A percentile compares a stretch with the other conserved stretches of the same genome.
These are phyloP conservation scores for Cryptosporidium ryanae DNA, from an alignment of 169 alveolate genomes.

Conservation along the genomic window DNA sequence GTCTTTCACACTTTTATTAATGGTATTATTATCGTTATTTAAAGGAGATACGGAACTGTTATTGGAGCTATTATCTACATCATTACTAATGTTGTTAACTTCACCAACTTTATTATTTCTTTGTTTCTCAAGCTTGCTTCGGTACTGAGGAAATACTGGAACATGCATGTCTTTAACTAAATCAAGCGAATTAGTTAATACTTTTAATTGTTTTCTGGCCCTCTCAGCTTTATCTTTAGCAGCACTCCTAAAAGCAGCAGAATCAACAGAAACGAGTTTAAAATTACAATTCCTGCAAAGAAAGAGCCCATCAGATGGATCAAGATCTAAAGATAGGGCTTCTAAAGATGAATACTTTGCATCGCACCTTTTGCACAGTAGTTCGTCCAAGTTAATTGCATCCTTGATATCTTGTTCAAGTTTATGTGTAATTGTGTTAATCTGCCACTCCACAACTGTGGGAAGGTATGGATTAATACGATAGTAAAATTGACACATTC, in stretches of 20 bases:
- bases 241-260: conserved; percentile 59
- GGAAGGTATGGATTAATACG: conserved; percentile 69
- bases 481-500: conserved; percentile 20
- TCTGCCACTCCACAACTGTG: conserved; percentile 73
- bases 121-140: conserved; percentile 30
- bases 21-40: not conserved
- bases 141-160: conserved; percentile 66
- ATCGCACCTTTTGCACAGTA: conserved; percentile 44
- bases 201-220: conserved; percentile 54
- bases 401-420: conserved; percentile 67
- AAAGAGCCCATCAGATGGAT: conserved; percentile 55
- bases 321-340: conserved; percentile 45
- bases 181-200: conserved; percentile 42
- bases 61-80: not conserved
- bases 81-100: not conserved
- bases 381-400: conserved; percentile 56
- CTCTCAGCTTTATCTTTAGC: conserved; percentile 72
- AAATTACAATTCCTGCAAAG: conserved; percentile 58
- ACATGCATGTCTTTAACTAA: conserved; percentile 50
- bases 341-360: conserved; percentile 52
- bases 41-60: not conserved
- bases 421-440: conserved; percentile 39
- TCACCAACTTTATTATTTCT: not conserved
- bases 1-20: not conserved
- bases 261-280: conserved; percentile 44